Evolutionary conservation across 305 asterid species (phyloP).

Genomic region (Fraxinus dipetala): DNA sequence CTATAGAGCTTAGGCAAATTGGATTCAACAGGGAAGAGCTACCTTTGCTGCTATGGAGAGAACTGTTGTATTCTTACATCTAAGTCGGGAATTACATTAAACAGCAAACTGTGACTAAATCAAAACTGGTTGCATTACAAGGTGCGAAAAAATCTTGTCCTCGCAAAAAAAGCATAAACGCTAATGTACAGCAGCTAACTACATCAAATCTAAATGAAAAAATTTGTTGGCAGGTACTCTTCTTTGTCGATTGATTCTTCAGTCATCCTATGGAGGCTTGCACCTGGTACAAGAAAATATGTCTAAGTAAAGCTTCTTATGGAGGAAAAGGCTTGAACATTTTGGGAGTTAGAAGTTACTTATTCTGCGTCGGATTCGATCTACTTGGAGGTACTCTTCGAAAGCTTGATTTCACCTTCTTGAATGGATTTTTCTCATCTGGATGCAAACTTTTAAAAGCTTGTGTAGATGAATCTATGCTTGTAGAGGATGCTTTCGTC

Average conservation of each 20-base stretch:
- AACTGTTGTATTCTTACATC: slow-evolving; percentile 55
- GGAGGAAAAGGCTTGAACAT: slow-evolving; percentile 25
- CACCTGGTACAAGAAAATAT: slow-evolving; percentile 48
- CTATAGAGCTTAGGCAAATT: slow-evolving; percentile 1
- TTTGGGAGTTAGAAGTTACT: slow-evolving; percentile 44
- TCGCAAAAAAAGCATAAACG: slow-evolving; percentile 22
- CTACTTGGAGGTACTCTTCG: slow-evolving; percentile 62
- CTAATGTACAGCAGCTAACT: slow-evolving; percentile 23
- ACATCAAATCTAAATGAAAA: slow-evolving; percentile 7
- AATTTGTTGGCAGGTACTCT: slow-evolving; percentile 19
- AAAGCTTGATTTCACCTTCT: slow-evolving; percentile 51
- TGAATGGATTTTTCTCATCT: slow-evolving; percentile 45
- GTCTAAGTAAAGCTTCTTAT: slow-evolving; percentile 36
- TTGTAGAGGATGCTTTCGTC: slow-evolving; percentile 13
- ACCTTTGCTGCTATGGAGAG: slow-evolving; percentile 3
- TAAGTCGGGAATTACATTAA: slow-evolving; percentile 36
- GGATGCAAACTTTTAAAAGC: slow-evolving; percentile 34
- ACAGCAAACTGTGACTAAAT: slow-evolving; percentile 28
- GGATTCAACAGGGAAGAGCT: slow-evolving; percentile 19
- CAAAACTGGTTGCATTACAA: slow-evolving; percentile 36
- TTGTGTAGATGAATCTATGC: slow-evolving; percentile 30
- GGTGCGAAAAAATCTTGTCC: slow-evolving; percentile 26
- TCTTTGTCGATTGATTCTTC: slow-evolving; percentile 18
- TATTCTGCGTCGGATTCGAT: slow-evolving; percentile 76
- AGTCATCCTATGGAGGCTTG: slow-evolving; percentile 37